Base-by-base conservation (phyloP, 2,329 filamentous ascomycete species). In the Calonectria hawksworthii region DNA sequence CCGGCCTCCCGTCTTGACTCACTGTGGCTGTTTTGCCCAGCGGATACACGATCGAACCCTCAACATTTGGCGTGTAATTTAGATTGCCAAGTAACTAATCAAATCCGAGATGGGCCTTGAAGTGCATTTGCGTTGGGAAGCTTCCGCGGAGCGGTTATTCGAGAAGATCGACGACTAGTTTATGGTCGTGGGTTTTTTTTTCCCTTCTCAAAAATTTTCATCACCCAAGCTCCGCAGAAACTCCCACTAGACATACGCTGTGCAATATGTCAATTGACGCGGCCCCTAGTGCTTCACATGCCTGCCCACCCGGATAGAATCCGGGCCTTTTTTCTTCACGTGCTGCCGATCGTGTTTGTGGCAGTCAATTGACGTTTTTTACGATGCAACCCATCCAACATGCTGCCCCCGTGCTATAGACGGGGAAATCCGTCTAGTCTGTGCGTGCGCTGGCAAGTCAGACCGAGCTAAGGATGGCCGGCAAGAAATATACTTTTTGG, bases 1-100 rank as follows among this genome's bases (percentile, higher is more conserved):
- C 50, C 47, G 18, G 26, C 26, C 61, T 47, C 21, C n/a, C 38
- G 14, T n/a, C 61, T 65, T 65, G 61, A 65, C 61, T 65, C 61
- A 65, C 38, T 13, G 13, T 32, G 21, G 11, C 41, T 47, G 59
- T 47, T 32, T 38, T 63, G 34, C 38, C 32, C 34, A 32, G 30
- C 23, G 23, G 23, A 28, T 41, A 36, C 36, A 36, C 41, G 16
- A 41, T 11, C 34, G n/a, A 41, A 6, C 61, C 34, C 38, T 50
- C 38, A 44, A 65, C 61, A 59, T 38, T 38, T 63, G 32, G n/a
- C 26, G n/a, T 38, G 34, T 23, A 38, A 26, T 38, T 38, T 36
- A 63, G 36, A 21, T 41, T 38, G 56, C 56, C 56, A 63, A 63
- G 36, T 63, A 63, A 41, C 41, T 28, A 28, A 63, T 38, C 34